Evolutionary conservation across 139 green algal species (phyloP).

Genomic region (Micractinium conductrix): DNA sequence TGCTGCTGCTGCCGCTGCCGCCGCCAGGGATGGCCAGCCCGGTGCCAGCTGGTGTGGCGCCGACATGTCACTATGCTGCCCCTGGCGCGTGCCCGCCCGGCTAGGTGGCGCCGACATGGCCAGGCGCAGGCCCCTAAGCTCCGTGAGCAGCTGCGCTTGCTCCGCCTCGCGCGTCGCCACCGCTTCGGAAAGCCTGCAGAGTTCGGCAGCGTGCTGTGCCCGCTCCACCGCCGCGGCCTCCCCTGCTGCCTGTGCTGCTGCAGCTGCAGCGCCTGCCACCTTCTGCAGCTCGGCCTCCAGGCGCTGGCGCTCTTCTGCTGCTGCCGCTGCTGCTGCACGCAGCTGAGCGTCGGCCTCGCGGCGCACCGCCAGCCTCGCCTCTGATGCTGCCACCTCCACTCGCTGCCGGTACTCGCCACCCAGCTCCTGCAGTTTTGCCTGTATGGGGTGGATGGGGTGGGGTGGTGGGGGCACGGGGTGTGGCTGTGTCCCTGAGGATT

Average conservation of each 20-base stretch:
- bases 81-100: neutral
- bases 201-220: neutral
- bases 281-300: neutral
- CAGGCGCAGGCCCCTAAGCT: neutral
- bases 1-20: neutral
- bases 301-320: neutral
- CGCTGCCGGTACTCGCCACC: neutral
- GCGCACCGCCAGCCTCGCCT: neutral
- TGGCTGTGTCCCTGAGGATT: neutral
- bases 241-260: neutral
- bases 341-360: neutral
- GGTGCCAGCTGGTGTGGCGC: no score
- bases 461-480: neutral
- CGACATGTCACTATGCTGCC: no score
- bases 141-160: neutral
- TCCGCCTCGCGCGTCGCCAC: neutral
- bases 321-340: neutral
- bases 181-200: neutral
- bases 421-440: neutral
- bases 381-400: slow-evolving; percentile 6
- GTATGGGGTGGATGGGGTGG: neutral
- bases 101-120: neutral
- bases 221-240: neutral
- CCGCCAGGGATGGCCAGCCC: neutral
- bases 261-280: neutral